Conservation (phyloP, 116 monocot species). For the Iris pallida region DNA sequence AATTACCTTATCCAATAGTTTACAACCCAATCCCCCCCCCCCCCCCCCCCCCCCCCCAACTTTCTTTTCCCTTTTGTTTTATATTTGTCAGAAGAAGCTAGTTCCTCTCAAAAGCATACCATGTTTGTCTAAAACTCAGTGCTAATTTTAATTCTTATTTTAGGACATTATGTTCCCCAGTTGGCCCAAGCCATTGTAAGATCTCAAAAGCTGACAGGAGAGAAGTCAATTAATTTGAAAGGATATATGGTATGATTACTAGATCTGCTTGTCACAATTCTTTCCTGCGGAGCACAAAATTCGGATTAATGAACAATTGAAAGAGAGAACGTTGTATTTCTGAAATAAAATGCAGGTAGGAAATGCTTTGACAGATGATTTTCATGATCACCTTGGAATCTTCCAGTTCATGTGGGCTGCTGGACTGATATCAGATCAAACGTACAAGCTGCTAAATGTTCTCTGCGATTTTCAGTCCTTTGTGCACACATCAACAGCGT, state of each 20-base stretch:
- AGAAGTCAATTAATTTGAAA: constrained; percentile 73
- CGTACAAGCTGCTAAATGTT: constrained; percentile 64
- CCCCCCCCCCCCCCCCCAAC: too few species aligned
- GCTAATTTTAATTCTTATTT: neutral
- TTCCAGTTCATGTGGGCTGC: constrained; percentile 96
- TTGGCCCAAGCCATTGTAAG: constrained; percentile 77
- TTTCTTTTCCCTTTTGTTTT: neutral
- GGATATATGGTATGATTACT: constrained; percentile 74
- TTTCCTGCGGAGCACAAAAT: neutral
- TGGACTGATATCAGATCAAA: constrained; percentile 89
- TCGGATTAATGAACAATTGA: too few species aligned
- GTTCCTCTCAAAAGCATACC: neutral
- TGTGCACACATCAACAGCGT: constrained; percentile 56
- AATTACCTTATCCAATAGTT: neutral
- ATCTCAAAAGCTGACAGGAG: constrained; percentile 41
- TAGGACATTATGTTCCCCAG: constrained; percentile 98
- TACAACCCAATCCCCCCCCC: too few species aligned
- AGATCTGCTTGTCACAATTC: neutral
- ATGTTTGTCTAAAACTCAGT: neutral
- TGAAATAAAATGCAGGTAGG: constrained; percentile 63
- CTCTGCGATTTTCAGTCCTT: constrained; percentile 83
- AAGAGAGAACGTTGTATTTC: neutral
- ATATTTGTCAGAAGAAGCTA: neutral
- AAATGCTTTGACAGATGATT: constrained; percentile 95
- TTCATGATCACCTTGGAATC: constrained; percentile 68